Conservation (phyloP, 2,329 filamentous ascomycete genomes). For the Camptophora hylomeconis region DNA sequence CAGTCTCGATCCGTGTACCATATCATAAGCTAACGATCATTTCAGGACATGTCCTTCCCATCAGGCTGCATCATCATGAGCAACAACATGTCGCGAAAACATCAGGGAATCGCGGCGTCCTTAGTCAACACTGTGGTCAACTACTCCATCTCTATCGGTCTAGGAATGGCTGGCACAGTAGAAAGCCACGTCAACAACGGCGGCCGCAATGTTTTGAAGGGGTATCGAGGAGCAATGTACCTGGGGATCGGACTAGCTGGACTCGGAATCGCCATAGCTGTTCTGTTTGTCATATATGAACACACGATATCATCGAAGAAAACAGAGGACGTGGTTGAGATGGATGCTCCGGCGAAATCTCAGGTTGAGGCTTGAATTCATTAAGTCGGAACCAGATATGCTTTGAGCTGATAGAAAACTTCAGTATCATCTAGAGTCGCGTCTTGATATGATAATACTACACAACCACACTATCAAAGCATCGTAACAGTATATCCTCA, state of each 20-base stretch:
- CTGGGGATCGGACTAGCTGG: constrained; percentile 25
- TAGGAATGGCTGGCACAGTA: constrained; percentile 54
- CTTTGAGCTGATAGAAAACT: background rate
- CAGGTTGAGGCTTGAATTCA: background rate
- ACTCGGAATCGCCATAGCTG: constrained; percentile 19
- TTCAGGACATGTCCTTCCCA: constrained; percentile 53
- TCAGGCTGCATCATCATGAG: constrained; percentile 48
- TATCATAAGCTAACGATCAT: too few relatives aligned
- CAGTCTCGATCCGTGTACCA: too few relatives aligned
- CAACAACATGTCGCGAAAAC: constrained; percentile 33
- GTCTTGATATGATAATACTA: too few relatives aligned
- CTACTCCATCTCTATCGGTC: constrained; percentile 52
- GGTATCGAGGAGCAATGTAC: constrained; percentile 30
- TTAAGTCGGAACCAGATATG: background rate
- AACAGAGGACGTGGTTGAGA: background rate
- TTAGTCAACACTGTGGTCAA: constrained; percentile 55
- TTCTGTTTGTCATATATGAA: constrained; percentile 6
- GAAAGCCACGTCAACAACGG: constrained; percentile 36
- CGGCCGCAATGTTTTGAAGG: constrained; percentile 23
- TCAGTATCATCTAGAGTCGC: background rate
- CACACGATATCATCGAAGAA: background rate
- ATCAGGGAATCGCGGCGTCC: constrained; percentile 40
- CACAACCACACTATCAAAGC: too few relatives aligned
- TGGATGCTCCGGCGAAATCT: background rate
- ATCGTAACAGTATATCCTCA: too few relatives aligned